Evolutionary conservation across 2,329 filamentous ascomycete species (phyloP).

Genomic region (Fusarium sp.): DNA sequence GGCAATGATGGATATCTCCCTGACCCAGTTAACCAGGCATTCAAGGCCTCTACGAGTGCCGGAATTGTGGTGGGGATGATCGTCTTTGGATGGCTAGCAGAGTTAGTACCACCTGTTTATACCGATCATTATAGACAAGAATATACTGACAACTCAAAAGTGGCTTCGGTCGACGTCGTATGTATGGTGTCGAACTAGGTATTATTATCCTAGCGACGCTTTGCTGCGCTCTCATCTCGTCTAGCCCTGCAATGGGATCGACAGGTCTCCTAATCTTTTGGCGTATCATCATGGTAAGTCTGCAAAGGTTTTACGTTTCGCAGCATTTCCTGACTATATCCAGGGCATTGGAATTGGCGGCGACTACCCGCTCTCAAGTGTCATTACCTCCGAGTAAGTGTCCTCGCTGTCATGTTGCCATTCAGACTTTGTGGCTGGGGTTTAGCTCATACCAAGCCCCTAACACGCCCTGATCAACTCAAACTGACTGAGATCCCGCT

Average conservation of each 20-base stretch:
- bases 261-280: constrained; percentile 74
- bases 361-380: constrained; percentile 78
- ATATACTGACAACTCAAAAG: constrained; percentile 36
- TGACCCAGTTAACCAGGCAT: constrained; percentile 70
- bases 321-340: constrained; percentile 16
- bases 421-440: constrained; percentile 22
- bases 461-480: not conserved
- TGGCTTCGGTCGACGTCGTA: constrained; percentile 76
- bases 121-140: not conserved
- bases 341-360: constrained; percentile 78
- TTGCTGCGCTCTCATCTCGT: constrained; percentile 69
- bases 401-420: not conserved
- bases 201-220: constrained; percentile 77
- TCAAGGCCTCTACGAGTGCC: constrained; percentile 82
- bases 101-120: constrained; percentile 50
- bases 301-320: not conserved
- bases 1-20: constrained; percentile 67
- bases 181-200: constrained; percentile 82
- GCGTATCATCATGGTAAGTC: constrained; percentile 73
- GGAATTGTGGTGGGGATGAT: constrained; percentile 83
- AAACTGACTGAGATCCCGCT: constrained; percentile 26
- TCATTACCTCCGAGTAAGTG: constrained; percentile 77
- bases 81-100: constrained; percentile 79
- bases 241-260: constrained; percentile 66
- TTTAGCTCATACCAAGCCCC: not conserved